Base-by-base conservation (phyloP, 805 yeast species). In the Tetrapisispora arboricola region DNA sequence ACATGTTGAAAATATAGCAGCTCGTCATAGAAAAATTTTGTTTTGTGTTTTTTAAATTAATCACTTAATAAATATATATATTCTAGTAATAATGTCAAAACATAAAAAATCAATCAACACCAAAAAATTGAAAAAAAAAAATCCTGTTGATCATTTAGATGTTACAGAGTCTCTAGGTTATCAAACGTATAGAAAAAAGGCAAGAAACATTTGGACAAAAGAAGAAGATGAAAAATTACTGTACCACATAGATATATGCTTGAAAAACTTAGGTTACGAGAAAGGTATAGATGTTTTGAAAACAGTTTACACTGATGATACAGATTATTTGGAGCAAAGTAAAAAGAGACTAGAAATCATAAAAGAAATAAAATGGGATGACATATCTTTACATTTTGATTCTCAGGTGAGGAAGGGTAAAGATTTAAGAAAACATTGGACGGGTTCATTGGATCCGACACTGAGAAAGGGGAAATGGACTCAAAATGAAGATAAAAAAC, bases 391-490 rank as follows among this genome's bases (percentile, higher is more conserved):
- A 49, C 64, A 44, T 54, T 71, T 64, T 58, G 71, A 52, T 47
- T 63, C 50, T 63, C 65, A 68, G 57, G 68, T 47, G 53, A 66
- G 95, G 40, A 79, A 82, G 50, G 71, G 85, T 11, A 85, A 83
- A 51, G 94, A 86, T 56, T 83, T 95, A 55, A 72, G 86, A 27
- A 87, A 86, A 58, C 65, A 96, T 43, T 88, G 96, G 96, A 66
- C 75, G 15, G 81, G 80, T 47, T 84, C 95, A 1, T 62, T 88
- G 31, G 92, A 86, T 58, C 96, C 96, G 2, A 74, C 70, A 44
- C 65, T 88, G 45, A 73, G 77, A 41, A 83, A 84, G 49, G 96
- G 96, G 1, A 76, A 77, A 54, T 88, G 96, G 96, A 82, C 92
- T 1, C 59, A 70, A 12, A 81, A 72, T 31, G 96, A 88, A 58